phyloP scores from a whole-genome alignment of 1,284 basidiomycete genomes.

The Xanthoconium separans region DNA sequence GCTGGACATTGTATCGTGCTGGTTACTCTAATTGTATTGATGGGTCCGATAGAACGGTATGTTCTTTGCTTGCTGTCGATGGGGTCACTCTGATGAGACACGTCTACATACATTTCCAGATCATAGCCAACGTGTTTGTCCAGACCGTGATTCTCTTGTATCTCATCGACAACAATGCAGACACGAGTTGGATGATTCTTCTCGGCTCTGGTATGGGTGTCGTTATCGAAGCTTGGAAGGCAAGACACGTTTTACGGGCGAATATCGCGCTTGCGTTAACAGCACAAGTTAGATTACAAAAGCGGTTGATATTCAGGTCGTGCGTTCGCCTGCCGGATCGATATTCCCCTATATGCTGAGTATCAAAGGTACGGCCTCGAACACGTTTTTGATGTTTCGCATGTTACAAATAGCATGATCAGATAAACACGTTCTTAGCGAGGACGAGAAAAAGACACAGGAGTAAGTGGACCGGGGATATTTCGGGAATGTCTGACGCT shows the following conservation, averaged over 20 bases:
- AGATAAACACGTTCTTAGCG: conserved; percentile 92
- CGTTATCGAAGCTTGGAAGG: conserved; percentile 96
- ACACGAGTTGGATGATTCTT: conserved; percentile 96
- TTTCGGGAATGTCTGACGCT: conserved; percentile 20
- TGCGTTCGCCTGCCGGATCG: conserved; percentile 57
- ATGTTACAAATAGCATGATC: conserved; percentile 10
- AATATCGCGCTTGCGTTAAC: conserved; percentile 16
- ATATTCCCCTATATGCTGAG: conserved; percentile 77
- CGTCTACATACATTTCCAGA: conserved; percentile 42
- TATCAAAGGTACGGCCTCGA: conserved; percentile 63
- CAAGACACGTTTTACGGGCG: conserved; percentile 29
- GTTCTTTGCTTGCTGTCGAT: conserved; percentile 13
- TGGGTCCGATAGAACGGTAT: conserved; percentile 42
- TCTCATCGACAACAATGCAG: conserved; percentile 91
- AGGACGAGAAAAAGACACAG: conserved; percentile 98
- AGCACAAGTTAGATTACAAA: conserved; percentile 62
- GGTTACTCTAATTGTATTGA: conserved; percentile 11
- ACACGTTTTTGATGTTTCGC: conserved; percentile 15
- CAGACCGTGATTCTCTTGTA: conserved; percentile 90
- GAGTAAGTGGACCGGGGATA: conserved; percentile 56
- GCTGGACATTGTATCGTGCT: conserved; percentile 5
- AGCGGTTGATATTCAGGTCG: conserved; percentile 81
- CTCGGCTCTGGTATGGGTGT: conserved; percentile 87
- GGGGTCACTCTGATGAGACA: conserved; percentile 8
- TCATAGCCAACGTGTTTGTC: conserved; percentile 91